Evolutionary conservation across 1,284 basidiomycete species (phyloP).

Genomic region (Phylloboletellus chloephorus): DNA sequence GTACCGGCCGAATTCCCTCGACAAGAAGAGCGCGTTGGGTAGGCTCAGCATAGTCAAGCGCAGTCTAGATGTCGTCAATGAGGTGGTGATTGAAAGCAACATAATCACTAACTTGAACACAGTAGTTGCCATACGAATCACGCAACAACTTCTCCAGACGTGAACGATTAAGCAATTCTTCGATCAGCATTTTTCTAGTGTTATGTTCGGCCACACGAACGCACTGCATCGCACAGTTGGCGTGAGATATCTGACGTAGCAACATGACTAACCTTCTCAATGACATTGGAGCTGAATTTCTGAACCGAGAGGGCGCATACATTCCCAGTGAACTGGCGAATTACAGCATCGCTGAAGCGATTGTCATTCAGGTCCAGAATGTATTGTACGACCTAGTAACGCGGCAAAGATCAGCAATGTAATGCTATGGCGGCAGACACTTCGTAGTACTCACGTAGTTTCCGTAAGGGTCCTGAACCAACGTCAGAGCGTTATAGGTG

Average conservation of each 20-base stretch:
- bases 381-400: conserved; percentile 82
- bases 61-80: conserved; percentile 57
- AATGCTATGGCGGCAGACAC: background rate
- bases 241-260: conserved; percentile 1
- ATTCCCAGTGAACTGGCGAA: conserved; percentile 96
- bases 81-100: conserved; percentile 3
- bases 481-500: conserved; percentile 94
- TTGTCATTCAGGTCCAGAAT: conserved; percentile 98
- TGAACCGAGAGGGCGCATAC: conserved; percentile 97
- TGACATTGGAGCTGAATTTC: conserved; percentile 96
- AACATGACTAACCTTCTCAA: conserved; percentile 68
- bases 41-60: conserved; percentile 92
- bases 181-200: conserved; percentile 92
- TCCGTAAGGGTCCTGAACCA: conserved; percentile 98
- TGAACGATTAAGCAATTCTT: conserved; percentile 91
- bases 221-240: conserved; percentile 53
- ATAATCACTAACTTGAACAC: conserved; percentile 62
- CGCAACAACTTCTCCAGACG: conserved; percentile 93
- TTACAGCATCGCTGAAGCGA: conserved; percentile 95
- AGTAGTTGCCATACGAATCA: conserved; percentile 94
- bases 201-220: conserved; percentile 94
- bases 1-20: conserved; percentile 93
- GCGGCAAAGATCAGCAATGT: conserved; percentile 6
- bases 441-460: conserved; percentile 69
- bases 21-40: conserved; percentile 80